Percentiles rank a stretch among this genome's conserved stretches.
Evolutionary conservation across 257 asterid genomes (phyloP).

Genomic region (Rehmannia glutinosa): DNA sequence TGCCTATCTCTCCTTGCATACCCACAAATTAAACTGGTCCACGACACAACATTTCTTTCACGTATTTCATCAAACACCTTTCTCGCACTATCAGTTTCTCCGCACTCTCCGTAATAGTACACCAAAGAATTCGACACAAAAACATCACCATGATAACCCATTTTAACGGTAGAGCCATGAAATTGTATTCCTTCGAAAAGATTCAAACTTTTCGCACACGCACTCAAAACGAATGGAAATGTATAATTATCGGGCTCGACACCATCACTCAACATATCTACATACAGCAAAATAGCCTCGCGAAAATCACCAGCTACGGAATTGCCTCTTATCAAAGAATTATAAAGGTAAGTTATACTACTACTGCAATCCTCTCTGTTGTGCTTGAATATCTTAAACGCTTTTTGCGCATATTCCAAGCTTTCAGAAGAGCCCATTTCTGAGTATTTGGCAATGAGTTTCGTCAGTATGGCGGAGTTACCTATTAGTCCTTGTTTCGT

Average conservation of each 20-base stretch:
- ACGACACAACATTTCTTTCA: slow-evolving; percentile 48
- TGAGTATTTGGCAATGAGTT: slow-evolving; percentile 38
- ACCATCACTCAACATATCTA: slow-evolving; percentile 34
- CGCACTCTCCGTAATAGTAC: slow-evolving; percentile 44
- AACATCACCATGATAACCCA: slow-evolving; percentile 33
- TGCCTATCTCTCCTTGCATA: slow-evolving; percentile 29
- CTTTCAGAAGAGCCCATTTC: slow-evolving; percentile 35
- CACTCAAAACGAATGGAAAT: slow-evolving; percentile 51
- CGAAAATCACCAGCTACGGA: slow-evolving; percentile 24
- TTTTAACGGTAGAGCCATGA: slow-evolving; percentile 38
- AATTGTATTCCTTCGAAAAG: slow-evolving; percentile 36
- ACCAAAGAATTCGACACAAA: slow-evolving; percentile 44
- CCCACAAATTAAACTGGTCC: slow-evolving; percentile 58
- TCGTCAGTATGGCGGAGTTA: slow-evolving; percentile 23
- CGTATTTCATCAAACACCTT: slow-evolving; percentile 52
- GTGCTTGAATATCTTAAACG: slow-evolving; percentile 29
- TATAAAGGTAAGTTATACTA: slow-evolving; percentile 26
- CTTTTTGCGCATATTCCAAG: slow-evolving; percentile 39
- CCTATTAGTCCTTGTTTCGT: slow-evolving; percentile 33
- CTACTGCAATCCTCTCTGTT: slow-evolving; percentile 16
- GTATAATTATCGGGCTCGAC: slow-evolving; percentile 45
- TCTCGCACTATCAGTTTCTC: slow-evolving; percentile 40
- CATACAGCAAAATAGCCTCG: slow-evolving; percentile 30
- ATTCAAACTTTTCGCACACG: slow-evolving; percentile 37
- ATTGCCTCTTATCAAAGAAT: slow-evolving; percentile 45